Evolutionary conservation across 1,139 yeast species (phyloP), one percentile per base, ranked within the genome.

Genomic region (Diutina rugosa): DNA sequence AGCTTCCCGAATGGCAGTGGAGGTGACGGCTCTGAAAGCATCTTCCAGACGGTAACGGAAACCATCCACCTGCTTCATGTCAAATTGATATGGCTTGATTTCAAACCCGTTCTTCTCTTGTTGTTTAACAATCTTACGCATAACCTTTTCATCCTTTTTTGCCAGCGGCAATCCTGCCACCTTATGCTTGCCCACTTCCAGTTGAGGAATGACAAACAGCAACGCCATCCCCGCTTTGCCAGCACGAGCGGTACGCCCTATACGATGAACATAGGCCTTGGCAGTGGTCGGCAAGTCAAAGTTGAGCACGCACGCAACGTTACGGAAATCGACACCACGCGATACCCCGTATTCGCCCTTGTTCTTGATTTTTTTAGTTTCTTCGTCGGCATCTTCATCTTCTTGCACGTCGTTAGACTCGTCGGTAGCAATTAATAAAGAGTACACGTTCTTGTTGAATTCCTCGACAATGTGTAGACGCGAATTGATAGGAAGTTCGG

Each of bases 211-310:
- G 16, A 93, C 95, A 72, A 93, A 93, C 35, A 98, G 90, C 59
- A 95, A 78, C 0, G 98, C 87, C 82, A 90, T 91, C 58, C 99
- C 99, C 1, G 95, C 78, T 68, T 90, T 90, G 55, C 97, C 96
- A 6, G 97, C 99, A 70, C 99, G 84, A 4, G 99, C 99, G 2
- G 99, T 93, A 75, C 99, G 84, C 56, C 99, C 99, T 55, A 95
- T 81, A 67, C 99, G 82, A 70, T 95, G 99, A 51, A 90, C 85
- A 67, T 95, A 95, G 6, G 96, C 83, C 66, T 87, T 87, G 5
- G 98, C 85, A 6, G 96, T 84, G 2, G 90, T 80, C 51, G 99
- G 99, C 62, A 95, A 76, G 69, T 95, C 99, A 68, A 95, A 95
- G 71, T 95, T 95, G 61, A 95, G 76, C 4, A 95, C 99, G 73